A percentile compares a stretch with the other conserved stretches of the same genome.
These are phyloP conservation scores for Hysterium pulicare DNA, from an alignment of 2,329 filamentous ascomycete genomes.

Conservation along the genomic window DNA sequence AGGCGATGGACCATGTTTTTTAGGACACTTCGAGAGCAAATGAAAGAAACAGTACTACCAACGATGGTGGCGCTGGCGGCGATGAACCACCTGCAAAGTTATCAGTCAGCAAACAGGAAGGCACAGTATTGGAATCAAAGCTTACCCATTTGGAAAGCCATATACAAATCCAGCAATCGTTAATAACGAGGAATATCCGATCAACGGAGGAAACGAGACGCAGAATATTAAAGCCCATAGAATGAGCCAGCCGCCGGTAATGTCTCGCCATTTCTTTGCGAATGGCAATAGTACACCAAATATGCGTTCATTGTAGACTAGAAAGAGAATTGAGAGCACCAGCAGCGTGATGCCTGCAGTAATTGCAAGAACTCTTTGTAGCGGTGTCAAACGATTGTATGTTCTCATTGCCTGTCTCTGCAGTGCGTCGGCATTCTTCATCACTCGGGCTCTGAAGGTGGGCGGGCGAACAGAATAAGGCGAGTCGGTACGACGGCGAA, in stretches of 20 bases:
- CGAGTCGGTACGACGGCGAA: conserved; percentile 40
- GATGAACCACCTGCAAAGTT: conserved; percentile 70
- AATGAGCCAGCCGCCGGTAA: conserved; percentile 69
- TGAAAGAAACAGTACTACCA: conserved; percentile 75
- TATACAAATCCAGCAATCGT: conserved; percentile 70
- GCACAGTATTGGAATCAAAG: conserved; percentile 39
- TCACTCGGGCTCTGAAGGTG: conserved; percentile 40
- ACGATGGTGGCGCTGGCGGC: conserved; percentile 73
- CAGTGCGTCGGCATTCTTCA: conserved; percentile 43
- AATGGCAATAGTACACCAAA: conserved; percentile 71
- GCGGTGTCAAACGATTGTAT: conserved; percentile 55
- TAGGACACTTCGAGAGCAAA: conserved; percentile 75
- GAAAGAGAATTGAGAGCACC: conserved; percentile 62
- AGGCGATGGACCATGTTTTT: conserved; percentile 74
- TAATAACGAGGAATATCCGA: conserved; percentile 79
- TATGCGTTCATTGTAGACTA: conserved; percentile 76
- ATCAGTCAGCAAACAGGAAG: conserved; percentile 5
- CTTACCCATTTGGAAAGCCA: conserved; percentile 68
- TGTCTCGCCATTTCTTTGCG: conserved; percentile 72
- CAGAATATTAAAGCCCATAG: conserved; percentile 72
- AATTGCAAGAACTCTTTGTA: conserved; percentile 61
- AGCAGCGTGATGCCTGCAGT: conserved; percentile 50
- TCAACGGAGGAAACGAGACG: conserved; percentile 80
- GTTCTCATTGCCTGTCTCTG: conserved; percentile 46
- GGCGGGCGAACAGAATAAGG: conserved; percentile 28